Conservation (phyloP, 495 filamentous ascomycete species). For the Parachaetomium inaequale region DNA sequence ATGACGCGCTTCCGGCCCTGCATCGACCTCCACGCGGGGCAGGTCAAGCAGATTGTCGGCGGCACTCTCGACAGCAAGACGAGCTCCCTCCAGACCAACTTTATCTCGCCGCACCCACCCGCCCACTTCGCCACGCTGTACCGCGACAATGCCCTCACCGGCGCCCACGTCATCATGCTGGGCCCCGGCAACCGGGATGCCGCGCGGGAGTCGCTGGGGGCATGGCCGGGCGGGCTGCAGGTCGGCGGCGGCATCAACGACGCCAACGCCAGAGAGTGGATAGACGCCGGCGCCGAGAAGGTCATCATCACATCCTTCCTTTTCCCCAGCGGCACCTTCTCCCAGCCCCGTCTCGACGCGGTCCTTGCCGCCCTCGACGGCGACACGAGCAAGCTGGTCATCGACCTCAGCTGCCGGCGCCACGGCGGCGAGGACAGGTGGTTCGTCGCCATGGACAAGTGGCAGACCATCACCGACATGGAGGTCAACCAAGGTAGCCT, state of each 20-base stretch:
- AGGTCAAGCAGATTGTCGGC: constrained; percentile 97
- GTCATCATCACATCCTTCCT: constrained; percentile 80
- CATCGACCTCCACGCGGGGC: constrained; percentile 92
- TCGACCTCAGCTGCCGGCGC: constrained; percentile 86
- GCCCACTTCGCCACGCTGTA: constrained; percentile 78
- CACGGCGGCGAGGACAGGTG: constrained; percentile 65
- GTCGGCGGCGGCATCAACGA: constrained; percentile 89
- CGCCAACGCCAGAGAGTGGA: constrained; percentile 78
- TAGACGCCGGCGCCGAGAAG: constrained; percentile 84
- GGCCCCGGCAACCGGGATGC: constrained; percentile 81
- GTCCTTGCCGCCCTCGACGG: constrained; percentile 67
- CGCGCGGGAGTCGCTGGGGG: constrained; percentile 66
- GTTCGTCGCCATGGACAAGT: constrained; percentile 97
- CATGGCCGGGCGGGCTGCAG: constrained; percentile 76
- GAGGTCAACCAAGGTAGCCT: constrained; percentile 73
- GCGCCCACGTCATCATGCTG: constrained; percentile 94
- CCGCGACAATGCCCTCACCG: constrained; percentile 62
- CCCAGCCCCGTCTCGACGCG: constrained; percentile 62
- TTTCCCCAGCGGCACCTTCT: constrained; percentile 81
- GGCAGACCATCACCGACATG: constrained; percentile 96
- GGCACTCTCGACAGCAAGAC: constrained; percentile 73
- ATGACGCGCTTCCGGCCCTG: constrained; percentile 97
- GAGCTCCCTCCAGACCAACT: constrained; percentile 77
- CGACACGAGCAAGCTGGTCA: constrained; percentile 77
- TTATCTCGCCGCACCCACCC: constrained; percentile 77